Conservation (phyloP, 139 green algal species). For the Astrephomene gubernaculifera region DNA sequence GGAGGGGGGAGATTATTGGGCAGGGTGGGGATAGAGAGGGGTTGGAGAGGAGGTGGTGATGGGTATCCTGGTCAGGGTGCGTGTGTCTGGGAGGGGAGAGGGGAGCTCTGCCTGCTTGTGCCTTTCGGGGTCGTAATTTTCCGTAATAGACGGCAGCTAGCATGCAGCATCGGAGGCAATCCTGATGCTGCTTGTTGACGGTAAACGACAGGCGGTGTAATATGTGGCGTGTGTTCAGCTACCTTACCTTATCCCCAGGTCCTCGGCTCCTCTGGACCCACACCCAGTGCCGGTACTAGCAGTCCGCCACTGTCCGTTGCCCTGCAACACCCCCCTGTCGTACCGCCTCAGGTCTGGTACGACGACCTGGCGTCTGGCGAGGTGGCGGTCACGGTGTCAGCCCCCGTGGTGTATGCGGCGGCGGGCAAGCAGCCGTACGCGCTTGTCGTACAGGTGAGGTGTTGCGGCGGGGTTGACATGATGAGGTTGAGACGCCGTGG, state of each 20-base stretch:
- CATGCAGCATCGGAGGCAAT: too few species aligned
- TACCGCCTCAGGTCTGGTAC: conserved; percentile 57
- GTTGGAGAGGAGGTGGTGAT: neutral
- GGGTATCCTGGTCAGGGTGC: too few species aligned
- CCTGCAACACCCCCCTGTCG: neutral
- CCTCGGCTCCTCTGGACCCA: neutral
- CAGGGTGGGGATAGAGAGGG: neutral
- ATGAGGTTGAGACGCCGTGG: neutral
- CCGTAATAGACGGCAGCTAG: too few species aligned
- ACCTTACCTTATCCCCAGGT: neutral
- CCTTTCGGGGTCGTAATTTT: too few species aligned
- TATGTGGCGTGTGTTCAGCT: neutral
- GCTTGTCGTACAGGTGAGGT: conserved; percentile 27
- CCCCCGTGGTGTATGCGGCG: conserved; percentile 11
- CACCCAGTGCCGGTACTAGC: neutral
- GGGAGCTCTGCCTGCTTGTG: too few species aligned
- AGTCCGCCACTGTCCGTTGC: neutral
- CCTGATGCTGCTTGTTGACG: too few species aligned
- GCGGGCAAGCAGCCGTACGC: conserved; percentile 74
- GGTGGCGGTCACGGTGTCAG: conserved; percentile 59
- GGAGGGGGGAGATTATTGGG: neutral
- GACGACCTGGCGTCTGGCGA: conserved; percentile 65
- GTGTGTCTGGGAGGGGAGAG: too few species aligned
- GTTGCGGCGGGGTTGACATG: neutral
- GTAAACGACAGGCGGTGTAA: neutral